Evolutionary conservation across 208 protist genomes (phyloP), one percentile per base, ranked within the genome.

Genomic region (Naegleria gruberi): DNA sequence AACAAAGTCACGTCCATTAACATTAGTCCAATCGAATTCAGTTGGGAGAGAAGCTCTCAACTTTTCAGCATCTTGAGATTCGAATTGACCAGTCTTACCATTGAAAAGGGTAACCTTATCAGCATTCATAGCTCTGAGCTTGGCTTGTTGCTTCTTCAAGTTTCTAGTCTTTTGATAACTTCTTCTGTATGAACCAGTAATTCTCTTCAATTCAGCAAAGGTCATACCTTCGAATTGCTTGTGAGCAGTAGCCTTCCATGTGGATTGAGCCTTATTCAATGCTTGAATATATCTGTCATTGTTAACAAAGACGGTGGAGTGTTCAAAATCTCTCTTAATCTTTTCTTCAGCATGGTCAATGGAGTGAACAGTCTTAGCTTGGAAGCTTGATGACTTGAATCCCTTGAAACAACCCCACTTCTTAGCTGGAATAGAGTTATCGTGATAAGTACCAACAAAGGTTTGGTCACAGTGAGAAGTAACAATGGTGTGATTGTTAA

Each of bases 1-100:
- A 34, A 87, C 83, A 55, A 40, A 87, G 37, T 45, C 26, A 10
- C n/a, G 51, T 55, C 83, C 83, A 55, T 87, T 41, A 51, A 87
- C 83, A 55, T 87, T 87, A 10, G n/a, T 87, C 83, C 83, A 87
- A 4, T 23, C 12, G 55, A 87, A 87, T 55, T 87, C 43, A 30
- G 19, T 46, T 55, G 83, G 83, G 0, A 87, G 23, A 45, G 65
- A 37, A 37, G 65, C 65, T 37, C 65, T 30, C 30, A 77, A 77
- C 17, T 77, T 37, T 8, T 30, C n/a, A 37, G 65, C 65, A 30
- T 77, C 30, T 1, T 37, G 26, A 37, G 17, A 5, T n/a, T 77
- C 65, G 12, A 12, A 37, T 5, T 19, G 12, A 2, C 34, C 30
- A 37, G 30, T 37, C n/a, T n/a, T 77, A 37, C 26, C 26, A 77